These are phyloP conservation scores for Rhizopogon vinicolor DNA, from an alignment of 768 basidiomycete species.

Conservation along the genomic window DNA sequence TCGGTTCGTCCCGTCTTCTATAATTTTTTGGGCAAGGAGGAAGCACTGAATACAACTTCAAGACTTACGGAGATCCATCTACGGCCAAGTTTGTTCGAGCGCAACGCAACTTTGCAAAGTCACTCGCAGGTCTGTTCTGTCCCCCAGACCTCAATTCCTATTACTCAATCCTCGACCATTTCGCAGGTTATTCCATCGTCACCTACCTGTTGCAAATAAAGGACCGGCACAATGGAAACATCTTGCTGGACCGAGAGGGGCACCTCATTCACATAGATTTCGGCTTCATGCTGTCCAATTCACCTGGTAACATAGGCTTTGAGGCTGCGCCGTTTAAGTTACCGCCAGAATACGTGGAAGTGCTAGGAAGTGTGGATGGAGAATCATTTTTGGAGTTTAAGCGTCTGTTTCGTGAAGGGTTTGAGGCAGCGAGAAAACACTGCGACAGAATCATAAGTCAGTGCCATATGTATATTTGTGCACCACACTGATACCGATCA, in stretches of 20 bases:
- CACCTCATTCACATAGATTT: slow-evolving; percentile 98
- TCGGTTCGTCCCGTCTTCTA: slow-evolving; percentile 39
- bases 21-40: no score
- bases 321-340: slow-evolving; percentile 99
- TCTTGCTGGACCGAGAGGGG: slow-evolving; percentile 91
- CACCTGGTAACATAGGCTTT: slow-evolving; percentile 96
- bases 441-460: slow-evolving; percentile 93
- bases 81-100: slow-evolving; percentile 87
- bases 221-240: slow-evolving; percentile 98
- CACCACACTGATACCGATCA: slow-evolving; percentile 3
- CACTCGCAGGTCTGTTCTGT: slow-evolving; percentile 61
- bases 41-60: background rate
- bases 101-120: slow-evolving; percentile 91
- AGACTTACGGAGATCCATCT: slow-evolving; percentile 89
- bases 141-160: background rate
- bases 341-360: slow-evolving; percentile 91
- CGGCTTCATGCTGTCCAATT: slow-evolving; percentile 96
- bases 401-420: slow-evolving; percentile 85
- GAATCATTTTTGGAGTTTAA: slow-evolving; percentile 81
- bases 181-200: slow-evolving; percentile 83
- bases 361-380: slow-evolving; percentile 81
- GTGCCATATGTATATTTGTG: slow-evolving; percentile 18
- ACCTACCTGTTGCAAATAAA: slow-evolving; percentile 98
- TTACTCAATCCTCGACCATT: background rate
- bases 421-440: slow-evolving; percentile 91